Base-by-base conservation (phyloP, 2,329 filamentous ascomycete species). In the Blastomyces parvus region DNA sequence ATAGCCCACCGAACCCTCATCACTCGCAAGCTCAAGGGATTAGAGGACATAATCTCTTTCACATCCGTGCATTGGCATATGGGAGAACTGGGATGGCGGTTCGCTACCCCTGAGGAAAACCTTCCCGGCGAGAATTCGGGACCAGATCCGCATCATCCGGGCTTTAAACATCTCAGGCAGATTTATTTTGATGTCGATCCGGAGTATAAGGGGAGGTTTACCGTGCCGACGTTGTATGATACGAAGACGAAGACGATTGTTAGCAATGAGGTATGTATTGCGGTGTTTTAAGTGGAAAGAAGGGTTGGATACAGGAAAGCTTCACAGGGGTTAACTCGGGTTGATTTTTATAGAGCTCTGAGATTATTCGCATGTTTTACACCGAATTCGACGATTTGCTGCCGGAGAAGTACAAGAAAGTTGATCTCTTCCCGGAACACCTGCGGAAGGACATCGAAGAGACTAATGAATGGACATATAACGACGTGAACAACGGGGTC, bases 21-120 rank as follows among this genome's bases (percentile, higher is more conserved):
- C 69, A 88, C 89, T 2, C 84, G 93, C 64, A 88, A 91, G 74
- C 83, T 99, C 71, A 99, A 97, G 80, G 94, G 93, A 0, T 82
- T 99, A 0, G 89, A 97, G 70, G 88, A 95, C 63, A 83, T 94
- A 67, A 87, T 99, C 68, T 80, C 84, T 6, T 82, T 85, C 64
- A 94, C 90, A 0, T 86, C 85, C n/a, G 92, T 97, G 61, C 92
- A 97, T 77, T 97, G 92, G 93, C 88, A 96, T 70, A 86, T 97
- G 79, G 86, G 69, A 65, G 86, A 79, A 72, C 85, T 79, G 86
- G 87, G 91, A 66, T 97, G 92, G 92, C 88, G 90, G 60, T 97
- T 97, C 75, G 84, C 84, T 5, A 88, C 86, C 0, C 64, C 83
- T 1, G 84, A 86, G 25, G 87, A 88, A 66, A 75, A 82, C 0